Conservation (phyloP, 257 asterid species). For the Oldenlandia corymbosa region DNA sequence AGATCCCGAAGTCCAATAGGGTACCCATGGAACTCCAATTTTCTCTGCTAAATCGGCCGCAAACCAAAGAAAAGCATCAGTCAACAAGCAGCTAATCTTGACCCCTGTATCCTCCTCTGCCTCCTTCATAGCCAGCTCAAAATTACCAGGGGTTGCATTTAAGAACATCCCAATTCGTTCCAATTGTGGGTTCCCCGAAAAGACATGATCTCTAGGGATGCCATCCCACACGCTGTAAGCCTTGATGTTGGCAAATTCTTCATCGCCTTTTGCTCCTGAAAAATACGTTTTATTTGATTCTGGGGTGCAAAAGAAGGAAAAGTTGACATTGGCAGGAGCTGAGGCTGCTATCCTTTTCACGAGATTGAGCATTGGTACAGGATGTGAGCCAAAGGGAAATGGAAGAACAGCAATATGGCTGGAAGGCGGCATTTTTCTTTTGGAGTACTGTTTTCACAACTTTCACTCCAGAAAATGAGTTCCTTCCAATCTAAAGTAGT, state of each 20-base stretch:
- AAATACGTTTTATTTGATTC: neutral
- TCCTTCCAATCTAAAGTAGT: no score
- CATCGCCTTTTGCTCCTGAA: neutral
- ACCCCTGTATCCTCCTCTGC: no score
- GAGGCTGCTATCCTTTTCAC: neutral
- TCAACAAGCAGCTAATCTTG: no score
- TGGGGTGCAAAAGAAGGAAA: neutral
- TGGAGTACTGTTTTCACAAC: no score
- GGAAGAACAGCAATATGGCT: neutral
- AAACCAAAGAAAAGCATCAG: slow-evolving; percentile 9
- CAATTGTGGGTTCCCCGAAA: neutral
- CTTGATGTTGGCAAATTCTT: neutral
- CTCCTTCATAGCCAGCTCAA: neutral
- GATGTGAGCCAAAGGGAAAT: slow-evolving; percentile 3
- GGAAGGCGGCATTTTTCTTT: neutral
- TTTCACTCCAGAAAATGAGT: no score
- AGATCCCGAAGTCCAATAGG: slow-evolving; percentile 1
- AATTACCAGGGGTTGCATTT: neutral
- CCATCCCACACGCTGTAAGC: neutral
- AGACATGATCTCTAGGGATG: neutral
- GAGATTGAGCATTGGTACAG: neutral
- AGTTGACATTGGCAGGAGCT: neutral
- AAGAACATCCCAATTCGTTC: neutral
- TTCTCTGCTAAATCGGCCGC: neutral
- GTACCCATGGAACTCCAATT: neutral